Evolutionary conservation across 2,329 filamentous ascomycete genomes (phyloP).

Genomic region (Byssothecium circinans): DNA sequence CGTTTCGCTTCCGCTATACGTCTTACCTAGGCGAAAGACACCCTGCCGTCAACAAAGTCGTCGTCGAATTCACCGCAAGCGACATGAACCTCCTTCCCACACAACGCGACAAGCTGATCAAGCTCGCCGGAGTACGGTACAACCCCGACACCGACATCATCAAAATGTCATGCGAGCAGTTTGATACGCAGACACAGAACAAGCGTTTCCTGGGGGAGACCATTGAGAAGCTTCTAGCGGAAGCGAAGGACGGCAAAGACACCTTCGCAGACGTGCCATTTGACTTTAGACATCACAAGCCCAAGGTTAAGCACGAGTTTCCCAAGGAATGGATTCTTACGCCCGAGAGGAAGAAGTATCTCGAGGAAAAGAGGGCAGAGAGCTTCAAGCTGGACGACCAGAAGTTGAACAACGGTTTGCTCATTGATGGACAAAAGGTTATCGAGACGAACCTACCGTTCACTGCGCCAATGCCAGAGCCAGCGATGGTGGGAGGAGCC

Average conservation of each 20-base stretch:
- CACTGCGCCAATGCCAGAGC: constrained; percentile 15
- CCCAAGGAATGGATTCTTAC: constrained; percentile 84
- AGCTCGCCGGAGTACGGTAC: constrained; percentile 82
- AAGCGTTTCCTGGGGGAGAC: constrained; percentile 89
- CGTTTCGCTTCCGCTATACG: constrained; percentile 93
- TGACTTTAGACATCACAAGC: constrained; percentile 81
- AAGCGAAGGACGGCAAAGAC: constrained; percentile 75
- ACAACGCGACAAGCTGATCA: constrained; percentile 80
- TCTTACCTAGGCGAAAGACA: constrained; percentile 94
- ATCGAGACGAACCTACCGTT: constrained; percentile 40
- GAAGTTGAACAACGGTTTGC: constrained; percentile 55
- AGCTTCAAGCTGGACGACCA: constrained; percentile 57
- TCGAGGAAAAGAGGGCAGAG: constrained; percentile 63
- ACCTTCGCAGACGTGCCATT: constrained; percentile 87
- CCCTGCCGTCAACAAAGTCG: constrained; percentile 89
- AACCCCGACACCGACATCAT: constrained; percentile 80
- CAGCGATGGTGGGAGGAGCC: constrained; percentile 21
- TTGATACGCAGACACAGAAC: constrained; percentile 88
- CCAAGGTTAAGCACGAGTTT: constrained; percentile 69
- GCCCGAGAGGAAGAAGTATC: constrained; percentile 63
- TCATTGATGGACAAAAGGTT: constrained; percentile 57
- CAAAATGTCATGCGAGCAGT: constrained; percentile 89
- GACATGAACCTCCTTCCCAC: constrained; percentile 70
- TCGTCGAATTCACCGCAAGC: constrained; percentile 79
- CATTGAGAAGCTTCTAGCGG: constrained; percentile 70